Evolutionary conservation across 331 rosid genomes (phyloP).

Genomic region (Dryas integrifolia): DNA sequence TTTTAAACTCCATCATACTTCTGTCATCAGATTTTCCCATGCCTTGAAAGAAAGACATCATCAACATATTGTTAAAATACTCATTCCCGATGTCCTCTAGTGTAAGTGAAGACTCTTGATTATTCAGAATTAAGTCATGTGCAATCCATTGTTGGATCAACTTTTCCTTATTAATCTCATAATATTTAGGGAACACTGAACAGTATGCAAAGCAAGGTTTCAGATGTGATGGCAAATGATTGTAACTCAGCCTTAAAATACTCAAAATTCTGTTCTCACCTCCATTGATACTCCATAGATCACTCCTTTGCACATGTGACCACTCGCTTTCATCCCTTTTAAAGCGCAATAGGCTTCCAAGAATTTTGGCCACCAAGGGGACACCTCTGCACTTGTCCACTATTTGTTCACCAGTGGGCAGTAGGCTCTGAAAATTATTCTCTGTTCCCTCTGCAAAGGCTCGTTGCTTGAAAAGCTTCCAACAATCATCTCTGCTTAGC

Average conservation of each 20-base stretch:
- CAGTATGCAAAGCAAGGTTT: conserved; percentile 36
- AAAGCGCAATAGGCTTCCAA: conserved; percentile 22
- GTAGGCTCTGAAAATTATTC: background rate
- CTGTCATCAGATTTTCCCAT: background rate
- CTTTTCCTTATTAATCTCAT: conserved; percentile 27
- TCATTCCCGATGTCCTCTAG: conserved; percentile 26
- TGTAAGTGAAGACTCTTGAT: background rate
- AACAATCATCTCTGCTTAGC: conserved; percentile 22
- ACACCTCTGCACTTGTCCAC: conserved; percentile 37
- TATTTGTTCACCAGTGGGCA: conserved; percentile 32
- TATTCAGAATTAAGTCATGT: conserved; percentile 16
- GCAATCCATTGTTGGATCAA: conserved; percentile 33
- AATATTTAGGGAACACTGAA: conserved; percentile 32
- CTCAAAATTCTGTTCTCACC: conserved; percentile 15
- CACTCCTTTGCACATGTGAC: conserved; percentile 24
- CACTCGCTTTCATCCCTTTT: conserved; percentile 29
- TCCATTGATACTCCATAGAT: conserved; percentile 13
- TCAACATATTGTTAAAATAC: conserved; percentile 27
- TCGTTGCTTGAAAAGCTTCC: conserved; percentile 29
- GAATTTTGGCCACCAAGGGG: conserved; percentile 27
- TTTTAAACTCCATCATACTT: conserved; percentile 18
- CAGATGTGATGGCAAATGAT: background rate
- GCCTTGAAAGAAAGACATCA: conserved; percentile 45
- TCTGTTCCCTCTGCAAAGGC: conserved; percentile 7
- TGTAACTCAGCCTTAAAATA: conserved; percentile 20